A percentile compares a stretch with the other conserved stretches of the same genome.
Evolutionary conservation across 2,329 filamentous ascomycete genomes (phyloP).

Genomic region (Pseudogymnoascus sp.): DNA sequence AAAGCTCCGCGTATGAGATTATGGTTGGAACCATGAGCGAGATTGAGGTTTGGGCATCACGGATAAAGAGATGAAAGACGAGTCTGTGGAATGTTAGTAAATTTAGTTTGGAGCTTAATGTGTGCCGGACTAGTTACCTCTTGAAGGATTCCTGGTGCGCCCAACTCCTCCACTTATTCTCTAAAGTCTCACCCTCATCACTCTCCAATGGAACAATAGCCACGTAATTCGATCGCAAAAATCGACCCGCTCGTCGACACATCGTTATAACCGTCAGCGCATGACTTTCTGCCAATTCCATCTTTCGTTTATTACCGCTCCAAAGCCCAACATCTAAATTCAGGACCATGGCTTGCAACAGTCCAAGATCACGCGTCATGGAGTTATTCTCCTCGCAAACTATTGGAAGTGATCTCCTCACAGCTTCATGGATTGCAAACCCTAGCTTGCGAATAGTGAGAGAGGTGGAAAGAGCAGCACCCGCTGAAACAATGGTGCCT

Average conservation of each 20-base stretch:
- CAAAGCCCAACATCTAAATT: conserved; percentile 46
- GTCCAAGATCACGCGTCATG: conserved; percentile 41
- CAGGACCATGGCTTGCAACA: conserved; percentile 42
- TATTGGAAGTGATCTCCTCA: conserved; percentile 12
- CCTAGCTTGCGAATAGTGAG: conserved; percentile 18
- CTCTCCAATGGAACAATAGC: conserved; percentile 41
- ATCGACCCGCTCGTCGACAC: conserved; percentile 38
- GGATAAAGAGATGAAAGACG: conserved; percentile 54
- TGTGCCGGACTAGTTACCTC: conserved; percentile 31
- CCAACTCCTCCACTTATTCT: conserved; percentile 60
- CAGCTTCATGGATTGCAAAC: conserved; percentile 20
- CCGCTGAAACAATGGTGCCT: conserved; percentile 14
- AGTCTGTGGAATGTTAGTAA: conserved; percentile 34
- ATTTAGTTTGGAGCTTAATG: conserved; percentile 1
- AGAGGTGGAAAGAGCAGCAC: conserved; percentile 12
- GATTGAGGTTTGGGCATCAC: conserved; percentile 61
- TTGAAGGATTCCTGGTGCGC: conserved; percentile 58
- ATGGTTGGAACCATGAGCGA: conserved; percentile 54
- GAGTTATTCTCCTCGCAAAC: conserved; percentile 41
- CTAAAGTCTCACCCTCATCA: conserved; percentile 48
- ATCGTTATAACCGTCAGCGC: conserved; percentile 46
- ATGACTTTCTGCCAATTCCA: conserved; percentile 51
- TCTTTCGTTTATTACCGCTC: conserved; percentile 50
- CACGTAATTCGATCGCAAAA: conserved; percentile 43
- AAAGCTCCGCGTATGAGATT: conserved; percentile 61